phyloP scores from a whole-genome alignment of 257 asterid genomes.

The Salvia hispanica region DNA sequence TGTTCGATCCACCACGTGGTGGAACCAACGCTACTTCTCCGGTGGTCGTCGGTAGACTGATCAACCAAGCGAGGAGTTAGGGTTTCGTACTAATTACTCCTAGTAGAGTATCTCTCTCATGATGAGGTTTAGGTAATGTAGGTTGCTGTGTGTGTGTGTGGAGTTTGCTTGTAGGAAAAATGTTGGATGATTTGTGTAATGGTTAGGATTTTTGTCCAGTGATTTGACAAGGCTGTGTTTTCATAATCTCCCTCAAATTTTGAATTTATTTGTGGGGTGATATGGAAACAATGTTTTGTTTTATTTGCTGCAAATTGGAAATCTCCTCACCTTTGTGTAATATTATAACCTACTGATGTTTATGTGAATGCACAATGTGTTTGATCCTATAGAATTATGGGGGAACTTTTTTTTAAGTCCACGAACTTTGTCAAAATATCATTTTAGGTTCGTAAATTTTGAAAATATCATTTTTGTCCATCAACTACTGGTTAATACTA shows the following conservation, averaged over 20 bases:
- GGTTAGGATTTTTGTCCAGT: neutral
- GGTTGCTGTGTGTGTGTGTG: neutral
- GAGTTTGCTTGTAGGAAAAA: neutral
- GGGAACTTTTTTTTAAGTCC: no score
- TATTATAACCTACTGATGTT: neutral
- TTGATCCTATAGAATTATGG: no score
- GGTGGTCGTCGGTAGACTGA: conserved; percentile 26
- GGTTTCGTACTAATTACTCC: neutral
- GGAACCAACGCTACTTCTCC: conserved; percentile 35
- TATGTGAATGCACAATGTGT: no score
- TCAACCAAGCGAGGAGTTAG: no score
- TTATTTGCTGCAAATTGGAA: neutral
- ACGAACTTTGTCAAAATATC: no score
- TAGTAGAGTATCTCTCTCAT: neutral
- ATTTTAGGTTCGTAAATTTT: no score
- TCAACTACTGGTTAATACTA: no score
- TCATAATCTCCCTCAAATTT: conserved; percentile 24
- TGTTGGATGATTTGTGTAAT: neutral
- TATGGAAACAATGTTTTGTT: conserved; percentile 6
- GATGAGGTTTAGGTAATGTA: conserved; percentile 12
- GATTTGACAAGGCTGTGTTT: conserved; percentile 30
- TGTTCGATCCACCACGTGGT: conserved; percentile 42
- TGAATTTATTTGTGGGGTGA: conserved; percentile 15
- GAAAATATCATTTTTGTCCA: no score
- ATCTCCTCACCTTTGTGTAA: neutral